These are phyloP conservation scores for Hericium erinaceus DNA, from an alignment of 768 basidiomycete species.

Conservation along the genomic window DNA sequence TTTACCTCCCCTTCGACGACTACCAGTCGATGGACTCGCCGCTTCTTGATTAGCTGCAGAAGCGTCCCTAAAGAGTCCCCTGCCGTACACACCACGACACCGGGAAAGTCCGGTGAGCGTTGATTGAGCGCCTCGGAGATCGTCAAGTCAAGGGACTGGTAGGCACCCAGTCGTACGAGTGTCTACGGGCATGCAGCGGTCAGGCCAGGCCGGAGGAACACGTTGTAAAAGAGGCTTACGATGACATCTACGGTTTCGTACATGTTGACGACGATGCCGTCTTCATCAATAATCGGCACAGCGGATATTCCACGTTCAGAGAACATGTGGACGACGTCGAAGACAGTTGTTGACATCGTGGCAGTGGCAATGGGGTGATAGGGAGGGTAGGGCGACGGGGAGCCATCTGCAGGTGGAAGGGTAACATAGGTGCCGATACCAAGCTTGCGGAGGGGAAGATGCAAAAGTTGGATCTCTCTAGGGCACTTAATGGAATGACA, in stretches of 20 bases:
- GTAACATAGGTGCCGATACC: slow-evolving; percentile 89
- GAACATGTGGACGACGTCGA: slow-evolving; percentile 98
- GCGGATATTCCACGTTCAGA: slow-evolving; percentile 92
- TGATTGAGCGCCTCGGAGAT: slow-evolving; percentile 88
- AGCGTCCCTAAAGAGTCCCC: slow-evolving; percentile 87
- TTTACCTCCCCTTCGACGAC: slow-evolving; percentile 87
- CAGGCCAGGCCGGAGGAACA: not conserved
- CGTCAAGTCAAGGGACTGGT: slow-evolving; percentile 91
- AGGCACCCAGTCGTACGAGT: slow-evolving; percentile 87
- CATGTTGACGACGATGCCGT: slow-evolving; percentile 88
- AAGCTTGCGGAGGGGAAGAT: slow-evolving; percentile 73
- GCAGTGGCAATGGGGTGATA: slow-evolving; percentile 91
- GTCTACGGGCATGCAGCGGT: slow-evolving; percentile 43
- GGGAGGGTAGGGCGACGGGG: slow-evolving; percentile 50
- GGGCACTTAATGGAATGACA: slow-evolving; percentile 52
- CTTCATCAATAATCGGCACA: slow-evolving; percentile 89
- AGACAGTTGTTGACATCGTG: slow-evolving; percentile 83
- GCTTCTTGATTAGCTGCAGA: slow-evolving; percentile 84
- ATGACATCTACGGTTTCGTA: slow-evolving; percentile 99
- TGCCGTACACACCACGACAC: slow-evolving; percentile 92
- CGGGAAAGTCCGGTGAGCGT: slow-evolving; percentile 90
- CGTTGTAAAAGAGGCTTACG: slow-evolving; percentile 39
- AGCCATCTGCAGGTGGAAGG: slow-evolving; percentile 35
- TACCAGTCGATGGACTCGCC: slow-evolving; percentile 88
- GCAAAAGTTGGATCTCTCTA: slow-evolving; percentile 73